A percentile compares a stretch with the other conserved stretches of the same genome.
These are phyloP conservation scores for Trichoderma brevicompactum DNA, from an alignment of 2,329 filamentous ascomycete species.

Conservation along the genomic window DNA sequence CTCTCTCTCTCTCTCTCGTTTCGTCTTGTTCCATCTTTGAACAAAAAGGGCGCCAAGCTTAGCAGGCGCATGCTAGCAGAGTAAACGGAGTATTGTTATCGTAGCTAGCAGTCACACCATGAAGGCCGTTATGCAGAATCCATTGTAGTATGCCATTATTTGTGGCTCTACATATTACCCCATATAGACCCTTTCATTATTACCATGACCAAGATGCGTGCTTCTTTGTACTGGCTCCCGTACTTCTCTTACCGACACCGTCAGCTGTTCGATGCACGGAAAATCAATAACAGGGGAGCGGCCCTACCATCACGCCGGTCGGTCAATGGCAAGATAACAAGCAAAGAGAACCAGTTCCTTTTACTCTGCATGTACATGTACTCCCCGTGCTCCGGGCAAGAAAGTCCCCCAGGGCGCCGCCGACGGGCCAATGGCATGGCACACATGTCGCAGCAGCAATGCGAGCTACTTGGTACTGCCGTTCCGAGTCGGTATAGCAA, in stretches of 20 bases:
- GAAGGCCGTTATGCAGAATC: conserved; percentile 6
- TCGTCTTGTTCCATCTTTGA: background rate
- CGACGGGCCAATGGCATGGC: conserved; percentile 4
- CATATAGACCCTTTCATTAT: conserved; percentile 20
- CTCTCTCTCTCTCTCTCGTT: background rate
- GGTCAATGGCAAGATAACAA: conserved; percentile 4
- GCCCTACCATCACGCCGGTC: conserved; percentile 10
- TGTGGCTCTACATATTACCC: conserved; percentile 15
- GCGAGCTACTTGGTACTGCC: conserved; percentile 1
- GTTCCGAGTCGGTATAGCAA: conserved; percentile 14
- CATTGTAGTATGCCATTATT: conserved; percentile 1
- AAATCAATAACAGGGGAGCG: conserved; percentile 3
- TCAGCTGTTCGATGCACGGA: conserved; percentile 11
- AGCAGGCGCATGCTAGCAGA: background rate
- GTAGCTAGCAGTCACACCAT: conserved; percentile 16
- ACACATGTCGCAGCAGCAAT: background rate
- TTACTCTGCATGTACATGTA: background rate
- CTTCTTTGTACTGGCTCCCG: conserved; percentile 14
- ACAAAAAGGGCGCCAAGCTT: background rate
- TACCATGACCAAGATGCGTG: background rate
- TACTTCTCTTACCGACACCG: conserved; percentile 23
- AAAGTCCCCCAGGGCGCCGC: background rate
- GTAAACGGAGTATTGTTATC: conserved; percentile 6
- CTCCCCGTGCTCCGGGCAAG: conserved; percentile 6
- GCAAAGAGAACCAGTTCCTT: background rate